Evolutionary conservation across 1,139 yeast genomes (phyloP), one percentile per base, ranked within the genome.

Genomic region (Yamadazyma triangularis): DNA sequence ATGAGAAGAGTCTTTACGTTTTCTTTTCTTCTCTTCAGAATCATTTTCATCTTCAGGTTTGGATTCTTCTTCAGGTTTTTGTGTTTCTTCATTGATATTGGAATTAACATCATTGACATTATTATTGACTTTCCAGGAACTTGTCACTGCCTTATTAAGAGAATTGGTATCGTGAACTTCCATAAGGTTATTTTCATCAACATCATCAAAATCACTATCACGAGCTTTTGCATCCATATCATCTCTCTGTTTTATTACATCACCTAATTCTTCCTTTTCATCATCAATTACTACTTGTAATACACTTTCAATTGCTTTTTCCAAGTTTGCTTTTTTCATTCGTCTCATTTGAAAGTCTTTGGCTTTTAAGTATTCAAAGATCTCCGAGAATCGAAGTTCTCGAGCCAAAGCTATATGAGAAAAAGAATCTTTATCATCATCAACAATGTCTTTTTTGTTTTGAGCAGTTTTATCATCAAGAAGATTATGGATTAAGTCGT

Each of bases 71-170:
- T 29, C 28, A 19, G 25, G 25, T 18, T 18, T 13, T 25, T 15
- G 13, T 20, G 21, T 18, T 14, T 30, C 28, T 11, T 15, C 25
- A 14, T 36, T 24, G 15, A 15, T 29, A n/a, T 26, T 30, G 12
- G 28, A 36, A 24, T 32, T 29, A 30, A 41, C 44, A 5, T 32
- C 33, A 14, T 37, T 47, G 31, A n/a, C 13, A 11, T 10, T 27
- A 20, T 8, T 12, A 12, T 26, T 28, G 10, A 15, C 28, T 15
- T 67, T 70, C 96, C 96, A 88, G 30, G 79, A 56, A 12, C 77
- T 70, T 0, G 82, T 83, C 2, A 88, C 83, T 15, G 83, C 76
- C 48, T 80, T 85, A 53, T 89, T 89, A 59, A 86, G 70, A 4
- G 74, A 64, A 47, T 87, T 88, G 3, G 64, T 48, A 38, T 79